These are phyloP conservation scores for Nectriaceae sp. DNA, from an alignment of 2,329 filamentous ascomycete species.

Conservation along the genomic window DNA sequence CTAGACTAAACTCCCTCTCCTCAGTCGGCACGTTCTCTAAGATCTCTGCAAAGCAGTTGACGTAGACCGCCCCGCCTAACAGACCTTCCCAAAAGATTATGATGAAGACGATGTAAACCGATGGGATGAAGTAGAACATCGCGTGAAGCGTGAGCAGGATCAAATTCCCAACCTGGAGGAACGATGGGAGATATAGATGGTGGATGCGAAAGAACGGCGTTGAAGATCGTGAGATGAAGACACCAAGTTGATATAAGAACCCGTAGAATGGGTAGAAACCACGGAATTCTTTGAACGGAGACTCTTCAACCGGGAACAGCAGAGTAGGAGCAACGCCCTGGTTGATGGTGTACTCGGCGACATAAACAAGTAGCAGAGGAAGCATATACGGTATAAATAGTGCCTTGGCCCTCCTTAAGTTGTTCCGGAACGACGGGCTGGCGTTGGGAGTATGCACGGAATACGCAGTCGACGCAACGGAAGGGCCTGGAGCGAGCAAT, in stretches of 20 bases:
- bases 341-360: conserved; percentile 97
- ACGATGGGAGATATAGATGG: conserved; percentile 76
- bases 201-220: conserved; percentile 84
- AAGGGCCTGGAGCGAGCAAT: conserved; percentile 48
- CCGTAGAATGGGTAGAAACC: conserved; percentile 95
- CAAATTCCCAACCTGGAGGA: conserved; percentile 82
- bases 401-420: conserved; percentile 65
- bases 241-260: conserved; percentile 91
- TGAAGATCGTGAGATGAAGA: conserved; percentile 91
- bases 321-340: conserved; percentile 90
- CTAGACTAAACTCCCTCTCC: conserved; percentile 88
- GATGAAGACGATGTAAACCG: conserved; percentile 80
- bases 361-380: conserved; percentile 86
- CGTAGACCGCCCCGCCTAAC: conserved; percentile 88
- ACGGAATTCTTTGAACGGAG: conserved; percentile 79
- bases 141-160: conserved; percentile 73
- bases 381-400: conserved; percentile 85
- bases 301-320: conserved; percentile 75
- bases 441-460: conserved; percentile 28
- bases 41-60: conserved; percentile 95
- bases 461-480: conserved; percentile 42
- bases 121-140: conserved; percentile 78
- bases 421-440: conserved; percentile 41
- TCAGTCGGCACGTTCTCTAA: conserved; percentile 75
- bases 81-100: conserved; percentile 94